These are phyloP conservation scores for Potentilla sterilis DNA, from an alignment of 306 rosid species.

Conservation along the genomic window DNA sequence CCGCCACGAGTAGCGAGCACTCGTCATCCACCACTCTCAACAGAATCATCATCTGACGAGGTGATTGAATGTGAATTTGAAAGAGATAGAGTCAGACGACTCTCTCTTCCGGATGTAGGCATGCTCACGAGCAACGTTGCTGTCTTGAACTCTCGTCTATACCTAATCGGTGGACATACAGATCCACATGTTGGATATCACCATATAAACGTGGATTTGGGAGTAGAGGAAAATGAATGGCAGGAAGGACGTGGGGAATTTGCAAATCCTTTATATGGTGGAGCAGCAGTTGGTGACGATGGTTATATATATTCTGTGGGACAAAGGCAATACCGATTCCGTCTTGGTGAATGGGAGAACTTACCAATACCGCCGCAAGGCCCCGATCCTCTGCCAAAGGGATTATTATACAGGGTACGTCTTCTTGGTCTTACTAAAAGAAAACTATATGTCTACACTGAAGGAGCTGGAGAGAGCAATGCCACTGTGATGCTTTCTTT, in stretches of 20 bases:
- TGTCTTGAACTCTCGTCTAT: not conserved
- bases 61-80: not conserved
- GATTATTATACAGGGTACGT: not conserved
- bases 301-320: not conserved
- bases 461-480: no score
- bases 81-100: not conserved
- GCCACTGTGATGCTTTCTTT: not conserved
- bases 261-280: not conserved
- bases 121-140: not conserved
- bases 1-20: no score
- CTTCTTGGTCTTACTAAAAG: no score
- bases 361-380: not conserved
- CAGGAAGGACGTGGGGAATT: not conserved
- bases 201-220: not conserved
- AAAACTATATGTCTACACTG: not conserved
- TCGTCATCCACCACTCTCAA: no score
- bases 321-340: not conserved
- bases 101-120: not conserved
- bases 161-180: not conserved
- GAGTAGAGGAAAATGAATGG: not conserved
- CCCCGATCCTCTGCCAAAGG: no score
- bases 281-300: not conserved
- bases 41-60: no score
- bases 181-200: not conserved
- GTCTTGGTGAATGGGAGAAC: not conserved